Conservation (phyloP, 2,329 filamentous ascomycete species). For the Clarireedia sp. region DNA sequence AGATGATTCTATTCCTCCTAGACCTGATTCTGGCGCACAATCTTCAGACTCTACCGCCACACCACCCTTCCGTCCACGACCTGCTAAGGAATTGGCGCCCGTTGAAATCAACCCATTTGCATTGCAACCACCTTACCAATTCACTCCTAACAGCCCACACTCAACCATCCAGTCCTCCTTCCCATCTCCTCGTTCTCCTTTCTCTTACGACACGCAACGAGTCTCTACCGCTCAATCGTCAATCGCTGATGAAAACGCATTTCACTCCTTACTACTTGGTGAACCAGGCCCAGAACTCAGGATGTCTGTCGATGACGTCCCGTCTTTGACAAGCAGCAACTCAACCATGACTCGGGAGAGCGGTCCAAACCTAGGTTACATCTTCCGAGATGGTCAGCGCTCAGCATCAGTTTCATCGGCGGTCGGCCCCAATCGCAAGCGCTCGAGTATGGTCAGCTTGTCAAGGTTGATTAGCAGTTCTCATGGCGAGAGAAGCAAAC, state of each 20-base stretch:
- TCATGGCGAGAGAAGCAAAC: conserved; percentile 66
- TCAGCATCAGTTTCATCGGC: conserved; percentile 55
- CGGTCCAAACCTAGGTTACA: conserved; percentile 38
- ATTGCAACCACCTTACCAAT: conserved; percentile 36
- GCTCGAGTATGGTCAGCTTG: conserved; percentile 68
- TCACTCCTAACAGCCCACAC: conserved; percentile 53
- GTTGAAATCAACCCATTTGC: conserved; percentile 41
- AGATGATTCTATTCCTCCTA: conserved; percentile 32
- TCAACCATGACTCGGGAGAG: conserved; percentile 70
- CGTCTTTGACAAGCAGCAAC: conserved; percentile 67
- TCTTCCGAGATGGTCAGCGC: conserved; percentile 48
- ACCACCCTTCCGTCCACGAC: conserved; percentile 23
- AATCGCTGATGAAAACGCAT: conserved; percentile 60
- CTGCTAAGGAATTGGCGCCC: conserved; percentile 38
- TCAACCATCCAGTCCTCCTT: conserved; percentile 46
- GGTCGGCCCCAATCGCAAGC: conserved; percentile 55
- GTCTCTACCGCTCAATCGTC: conserved; percentile 72
- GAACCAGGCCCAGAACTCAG: conserved; percentile 66
- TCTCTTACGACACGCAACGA: conserved; percentile 63
- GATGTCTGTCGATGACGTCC: conserved; percentile 65
- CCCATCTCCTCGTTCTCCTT: conserved; percentile 60
- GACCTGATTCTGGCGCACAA: conserved; percentile 27
- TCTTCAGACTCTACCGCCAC: conserved; percentile 30
- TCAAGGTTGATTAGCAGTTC: conserved; percentile 69
- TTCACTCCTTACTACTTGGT: conserved; percentile 63